Base-by-base conservation (phyloP, 441 rosid genomes). In the Adansonia rubrostipa region DNA sequence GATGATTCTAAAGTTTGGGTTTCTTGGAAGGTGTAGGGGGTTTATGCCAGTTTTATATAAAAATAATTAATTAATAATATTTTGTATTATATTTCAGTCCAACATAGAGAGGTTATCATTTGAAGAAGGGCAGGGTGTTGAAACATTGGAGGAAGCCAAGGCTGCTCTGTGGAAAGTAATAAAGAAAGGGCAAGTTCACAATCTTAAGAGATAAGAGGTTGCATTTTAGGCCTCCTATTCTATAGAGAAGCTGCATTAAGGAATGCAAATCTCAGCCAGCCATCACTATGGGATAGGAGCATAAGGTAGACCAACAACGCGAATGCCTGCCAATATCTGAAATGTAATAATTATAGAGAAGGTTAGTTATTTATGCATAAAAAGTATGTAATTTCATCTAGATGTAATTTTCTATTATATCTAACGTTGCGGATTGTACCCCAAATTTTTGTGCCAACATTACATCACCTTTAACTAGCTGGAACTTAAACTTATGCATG, bases 81-180 rank as follows among this genome's bases (percentile, higher is more conserved):
- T 60, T 69, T 40, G 2, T 45, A 64, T 40, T 15, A 57, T 80
- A 66, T 69, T 69, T 75, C 85, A 93, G 98, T 96, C 93, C 82
- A 96, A 88, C 83, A 78, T 96, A 64, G 97, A 90, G 80, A 93
- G 99, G 89, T 71, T 96, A 82, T 80, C 97, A 19, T 96, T 96
- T 82, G 99, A 94, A 63, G 96, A 87, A 69, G 97, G 95, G 17
- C 87, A 86, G 48, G 78, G 84, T n/a, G 89, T 94, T 47, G 96
- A 94, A 85, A 96, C 97, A 9, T 75, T 96, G 70, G 98, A 93
- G 82, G 92, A 93, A 86, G 98, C 99, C 14, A 94, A 94, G 80
- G 71, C 88, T 78, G 98, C 98, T 67, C 76, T 94, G 14, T 76
- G 89, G 92, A 92, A 89, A 82, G 85, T 96, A 75, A 83, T 96